These are phyloP conservation scores for Scedosporium minutisporum DNA, from an alignment of 2,329 filamentous ascomycete genomes.

Conservation along the genomic window DNA sequence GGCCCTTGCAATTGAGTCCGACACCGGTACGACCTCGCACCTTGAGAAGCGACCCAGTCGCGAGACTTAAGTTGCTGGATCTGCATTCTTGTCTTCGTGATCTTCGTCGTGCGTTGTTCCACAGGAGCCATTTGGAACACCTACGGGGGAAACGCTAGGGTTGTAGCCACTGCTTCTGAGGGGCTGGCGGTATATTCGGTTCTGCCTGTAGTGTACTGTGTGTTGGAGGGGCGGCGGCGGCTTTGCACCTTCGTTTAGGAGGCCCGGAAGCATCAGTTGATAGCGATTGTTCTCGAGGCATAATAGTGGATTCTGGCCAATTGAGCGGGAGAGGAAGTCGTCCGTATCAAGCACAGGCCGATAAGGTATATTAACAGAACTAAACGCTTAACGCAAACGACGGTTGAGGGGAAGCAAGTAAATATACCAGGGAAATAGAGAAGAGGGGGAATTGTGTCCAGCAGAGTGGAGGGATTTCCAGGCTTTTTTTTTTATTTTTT, in stretches of 20 bases:
- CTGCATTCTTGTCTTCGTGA: neutral
- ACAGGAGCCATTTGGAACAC: neutral
- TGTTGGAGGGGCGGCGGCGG: neutral
- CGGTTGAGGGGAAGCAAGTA: neutral
- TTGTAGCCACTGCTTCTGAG: neutral
- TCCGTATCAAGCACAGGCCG: neutral
- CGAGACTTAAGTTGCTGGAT: neutral
- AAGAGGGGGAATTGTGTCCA: neutral
- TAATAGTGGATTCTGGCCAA: neutral
- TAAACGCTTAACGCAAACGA: neutral
- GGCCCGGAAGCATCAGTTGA: neutral
- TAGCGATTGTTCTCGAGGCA: neutral
- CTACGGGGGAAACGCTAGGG: neutral
- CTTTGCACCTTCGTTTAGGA: neutral
- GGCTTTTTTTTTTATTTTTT: neutral
- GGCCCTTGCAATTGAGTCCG: conserved; percentile 6
- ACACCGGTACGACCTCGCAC: conserved; percentile 1
- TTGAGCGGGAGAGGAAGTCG: neutral
- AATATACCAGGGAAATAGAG: neutral
- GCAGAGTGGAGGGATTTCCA: neutral
- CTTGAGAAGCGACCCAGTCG: conserved; percentile 5
- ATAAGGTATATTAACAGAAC: neutral
- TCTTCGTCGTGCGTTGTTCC: neutral
- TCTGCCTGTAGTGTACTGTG: neutral
- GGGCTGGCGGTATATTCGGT: neutral